Conservation (phyloP, 768 basidiomycete species). For the Auriscalpium vulgare region DNA sequence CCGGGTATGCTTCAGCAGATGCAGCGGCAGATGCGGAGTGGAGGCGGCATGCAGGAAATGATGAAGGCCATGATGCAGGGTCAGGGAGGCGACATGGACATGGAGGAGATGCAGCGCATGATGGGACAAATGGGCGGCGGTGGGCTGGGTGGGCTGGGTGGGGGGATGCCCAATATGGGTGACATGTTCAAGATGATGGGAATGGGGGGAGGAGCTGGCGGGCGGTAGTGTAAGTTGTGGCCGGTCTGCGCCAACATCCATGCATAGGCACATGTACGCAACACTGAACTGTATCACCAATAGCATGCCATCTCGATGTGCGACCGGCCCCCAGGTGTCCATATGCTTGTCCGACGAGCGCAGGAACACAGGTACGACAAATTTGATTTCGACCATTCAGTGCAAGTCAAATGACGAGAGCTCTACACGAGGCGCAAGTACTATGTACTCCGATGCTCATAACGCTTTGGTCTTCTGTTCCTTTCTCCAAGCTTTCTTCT, state of each 20-base stretch:
- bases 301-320: too few relatives aligned
- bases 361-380: too few relatives aligned
- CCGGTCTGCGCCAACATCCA: background rate
- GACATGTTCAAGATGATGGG: conserved; percentile 88
- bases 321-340: too few relatives aligned
- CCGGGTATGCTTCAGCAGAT: conserved; percentile 94
- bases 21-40: conserved; percentile 71
- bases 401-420: too few relatives aligned
- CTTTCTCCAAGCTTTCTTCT: conserved; percentile 28
- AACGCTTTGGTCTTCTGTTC: conserved; percentile 7
- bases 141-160: conserved; percentile 54
- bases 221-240: background rate
- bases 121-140: conserved; percentile 79
- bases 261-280: background rate
- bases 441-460: background rate
- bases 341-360: too few relatives aligned
- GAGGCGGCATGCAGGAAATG: conserved; percentile 94
- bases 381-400: too few relatives aligned
- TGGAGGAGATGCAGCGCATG: conserved; percentile 97
- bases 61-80: conserved; percentile 98
- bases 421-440: too few relatives aligned
- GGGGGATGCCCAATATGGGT: conserved; percentile 60
- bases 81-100: conserved; percentile 81
- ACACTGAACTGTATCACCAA: background rate
- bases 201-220: conserved; percentile 12